Evolutionary conservation across 2,329 filamentous ascomycete genomes (phyloP), one percentile per base, ranked within the genome.

Genomic region (Ceratocystis huliohia): DNA sequence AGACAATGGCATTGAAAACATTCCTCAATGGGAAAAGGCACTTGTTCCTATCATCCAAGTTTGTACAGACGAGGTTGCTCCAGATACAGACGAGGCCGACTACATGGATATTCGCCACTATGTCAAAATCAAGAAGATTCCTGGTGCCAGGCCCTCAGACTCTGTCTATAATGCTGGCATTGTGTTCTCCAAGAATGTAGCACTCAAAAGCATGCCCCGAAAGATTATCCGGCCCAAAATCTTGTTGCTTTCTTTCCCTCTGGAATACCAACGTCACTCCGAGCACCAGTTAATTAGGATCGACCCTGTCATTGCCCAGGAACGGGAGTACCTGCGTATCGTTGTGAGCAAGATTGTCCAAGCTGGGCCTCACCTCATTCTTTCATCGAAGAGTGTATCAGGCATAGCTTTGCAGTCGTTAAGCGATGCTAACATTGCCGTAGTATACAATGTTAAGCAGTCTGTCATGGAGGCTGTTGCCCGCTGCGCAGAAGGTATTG

Each of bases 31-130:
- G 94, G 89, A 96, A 73, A 92, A 87, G 70, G 91, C 93, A 0
- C 79, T 99, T 13, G 82, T 96, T 63, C 94, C 94, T 0, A 95
- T 99, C 64, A 81, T 99, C 22, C 80, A 96, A 25, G 88, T 88
- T 71, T 94, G 92, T 69, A 95, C 93, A 0, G 91, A 96, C 70
- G 94, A 97, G 73, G 92, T 99, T 2, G 88, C 95, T 69, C 94
- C 94, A 1, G 89, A 97, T 74, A 89, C 96, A 57, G 88, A 91
- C 66, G 84, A 85, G 66, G 92, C 91, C 33, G 94, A 99, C 74
- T 89, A 94, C 73, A 97, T 99, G 81, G 94, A 99, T 74, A 94
- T 99, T 68, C 84, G 94, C 2, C 92, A 97, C 74, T 99, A 96
- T 73, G 91, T 99, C 69, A 99, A 99, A 74, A 78, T 99, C 37